These are phyloP conservation scores for Murraya koenigii DNA, from an alignment of 345 rosid genomes.

Conservation along the genomic window DNA sequence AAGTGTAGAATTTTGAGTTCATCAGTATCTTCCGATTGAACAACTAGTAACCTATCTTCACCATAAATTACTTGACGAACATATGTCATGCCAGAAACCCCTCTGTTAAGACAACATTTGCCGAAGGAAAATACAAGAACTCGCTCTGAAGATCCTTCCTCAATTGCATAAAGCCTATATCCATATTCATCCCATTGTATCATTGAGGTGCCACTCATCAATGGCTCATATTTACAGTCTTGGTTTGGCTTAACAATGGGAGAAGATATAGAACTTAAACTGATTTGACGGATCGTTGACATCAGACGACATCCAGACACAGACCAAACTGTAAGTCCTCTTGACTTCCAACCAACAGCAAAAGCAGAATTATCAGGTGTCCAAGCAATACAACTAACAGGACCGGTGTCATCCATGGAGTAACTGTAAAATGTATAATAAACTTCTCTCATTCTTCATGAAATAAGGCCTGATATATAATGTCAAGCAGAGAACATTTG, in stretches of 20 bases:
- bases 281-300: constrained; percentile 96
- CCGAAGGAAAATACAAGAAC: constrained; percentile 93
- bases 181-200: constrained; percentile 98
- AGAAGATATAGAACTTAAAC: constrained; percentile 80
- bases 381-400: constrained; percentile 93
- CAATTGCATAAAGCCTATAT: constrained; percentile 84
- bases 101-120: constrained; percentile 90
- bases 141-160: constrained; percentile 80
- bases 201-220: constrained; percentile 81
- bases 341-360: constrained; percentile 97
- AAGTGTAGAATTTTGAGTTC: constrained; percentile 88
- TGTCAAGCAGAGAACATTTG: neutral
- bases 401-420: constrained; percentile 86
- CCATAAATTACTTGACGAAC: constrained; percentile 94
- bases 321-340: constrained; percentile 98
- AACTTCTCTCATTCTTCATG: neutral
- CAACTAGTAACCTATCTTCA: constrained; percentile 92
- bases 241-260: constrained; percentile 68
- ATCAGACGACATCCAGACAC: constrained; percentile 96
- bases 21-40: constrained; percentile 93
- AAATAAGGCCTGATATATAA: neutral
- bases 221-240: constrained; percentile 79
- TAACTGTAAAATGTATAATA: constrained; percentile 53
- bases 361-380: constrained; percentile 97
- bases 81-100: constrained; percentile 91